Base-by-base conservation (phyloP, 2,329 filamentous ascomycete genomes). In the Paecilomyces niveus region DNA sequence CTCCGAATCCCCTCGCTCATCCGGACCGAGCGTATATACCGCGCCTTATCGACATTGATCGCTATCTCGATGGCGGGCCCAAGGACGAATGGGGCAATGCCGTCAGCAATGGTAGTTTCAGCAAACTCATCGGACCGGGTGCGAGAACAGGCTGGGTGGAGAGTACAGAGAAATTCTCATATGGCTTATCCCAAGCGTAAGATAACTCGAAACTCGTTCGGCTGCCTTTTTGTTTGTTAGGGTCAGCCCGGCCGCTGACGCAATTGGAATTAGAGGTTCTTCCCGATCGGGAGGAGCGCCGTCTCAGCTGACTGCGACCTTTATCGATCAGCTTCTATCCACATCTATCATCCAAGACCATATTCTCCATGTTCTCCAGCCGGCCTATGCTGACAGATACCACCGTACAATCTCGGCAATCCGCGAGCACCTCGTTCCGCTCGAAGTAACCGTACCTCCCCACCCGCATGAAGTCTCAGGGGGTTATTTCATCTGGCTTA, bases 61-160 rank as follows among this genome's bases (percentile, higher is more conserved):
- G 84, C 7, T 80, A 82, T 21, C 77, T 92, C 8, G 85, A 87
- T 22, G 84, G 83, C 0, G 81, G 82, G 39, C 83, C 72, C 62
- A 77, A 77, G 3, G 80, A 85, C 72, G 79, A 79, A 51, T 96
- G 93, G 70, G 92, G 93, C 10, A 87, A 97, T 71, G 83, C 85
- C 9, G 79, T 92, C 35, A 92, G 89, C 67, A 97, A 97, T 70
- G 92, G 89, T 22, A 91, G 88, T 6, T 97, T 97, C 73, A 90
- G 86, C 70, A 99, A 99, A 73, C 85, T 97, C 39, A 82, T 86
- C 29, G 91, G 85, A 0, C 92, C 93, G 0, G 94, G 93, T 0
- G 75, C 89, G 55, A 82, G 93, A 11, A 92, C 89, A 0, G 93
- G 93, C n/a, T 97, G 92, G 92, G 84, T 86, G 1, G 91, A 96